Evolutionary conservation across 352 stramenopile genomes (phyloP).

Genomic region (Globisporangium acanthophoron): DNA sequence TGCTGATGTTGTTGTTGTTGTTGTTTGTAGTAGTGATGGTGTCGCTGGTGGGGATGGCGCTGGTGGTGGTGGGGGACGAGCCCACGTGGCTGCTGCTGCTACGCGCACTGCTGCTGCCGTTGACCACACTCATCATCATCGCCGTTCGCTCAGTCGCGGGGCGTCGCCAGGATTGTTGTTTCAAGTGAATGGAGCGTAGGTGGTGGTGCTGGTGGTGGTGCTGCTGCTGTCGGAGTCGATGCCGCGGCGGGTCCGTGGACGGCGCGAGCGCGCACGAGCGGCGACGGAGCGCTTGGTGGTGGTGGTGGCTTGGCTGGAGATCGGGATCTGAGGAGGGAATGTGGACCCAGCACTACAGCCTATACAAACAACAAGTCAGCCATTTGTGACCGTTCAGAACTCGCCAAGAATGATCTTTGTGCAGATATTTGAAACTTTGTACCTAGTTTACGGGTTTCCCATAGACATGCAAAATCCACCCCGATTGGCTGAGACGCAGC

Average conservation of each 20-base stretch:
- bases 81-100: slow-evolving; percentile 23
- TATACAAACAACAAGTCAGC: too few relatives aligned
- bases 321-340: background rate
- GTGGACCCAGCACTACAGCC: too few relatives aligned
- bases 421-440: background rate
- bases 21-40: slow-evolving; percentile 2
- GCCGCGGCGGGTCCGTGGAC: background rate
- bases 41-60: slow-evolving; percentile 16
- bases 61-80: slow-evolving; percentile 17
- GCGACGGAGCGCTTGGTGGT: background rate
- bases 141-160: background rate
- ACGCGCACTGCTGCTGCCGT: slow-evolving; percentile 18
- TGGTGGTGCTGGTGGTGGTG: background rate
- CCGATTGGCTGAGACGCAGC: background rate
- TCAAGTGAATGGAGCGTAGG: background rate
- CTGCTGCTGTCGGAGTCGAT: background rate
- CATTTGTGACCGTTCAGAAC: background rate
- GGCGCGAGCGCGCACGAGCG: background rate
- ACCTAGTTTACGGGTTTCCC: too few relatives aligned
- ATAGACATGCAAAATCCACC: too few relatives aligned
- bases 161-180: background rate
- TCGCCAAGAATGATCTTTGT: slow-evolving; percentile 2
- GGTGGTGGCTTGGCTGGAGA: background rate
- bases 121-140: slow-evolving; percentile 27
- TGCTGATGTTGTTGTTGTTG: background rate